phyloP scores from a whole-genome alignment of 2,329 filamentous ascomycete genomes.

The Amauroascus verrucosus region DNA sequence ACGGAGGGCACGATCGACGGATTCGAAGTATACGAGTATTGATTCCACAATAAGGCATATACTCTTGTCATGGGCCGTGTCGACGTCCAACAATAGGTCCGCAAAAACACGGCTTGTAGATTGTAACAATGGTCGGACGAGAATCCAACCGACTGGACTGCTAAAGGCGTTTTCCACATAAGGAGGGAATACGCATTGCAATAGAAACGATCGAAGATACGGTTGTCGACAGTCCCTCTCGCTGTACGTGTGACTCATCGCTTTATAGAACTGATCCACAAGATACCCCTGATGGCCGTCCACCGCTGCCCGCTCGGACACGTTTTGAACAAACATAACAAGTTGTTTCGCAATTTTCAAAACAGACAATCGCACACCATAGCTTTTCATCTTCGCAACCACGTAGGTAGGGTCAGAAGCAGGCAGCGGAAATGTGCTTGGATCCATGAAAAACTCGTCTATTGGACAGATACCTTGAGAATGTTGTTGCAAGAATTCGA shows the following conservation, averaged over 20 bases:
- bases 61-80: constrained; percentile 33
- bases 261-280: constrained; percentile 43
- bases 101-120: constrained; percentile 37
- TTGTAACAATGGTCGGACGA: constrained; percentile 44
- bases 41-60: constrained; percentile 29
- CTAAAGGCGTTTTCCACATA: constrained; percentile 44
- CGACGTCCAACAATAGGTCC: constrained; percentile 38
- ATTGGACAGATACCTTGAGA: constrained; percentile 46
- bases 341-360: constrained; percentile 45
- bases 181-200: constrained; percentile 47
- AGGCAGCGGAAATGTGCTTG: constrained; percentile 50
- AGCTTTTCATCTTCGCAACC: constrained; percentile 50
- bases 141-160: constrained; percentile 41
- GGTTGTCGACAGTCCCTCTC: constrained; percentile 30
- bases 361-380: constrained; percentile 44
- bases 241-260: constrained; percentile 40
- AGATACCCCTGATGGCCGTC: constrained; percentile 50
- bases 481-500: constrained; percentile 52
- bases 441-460: constrained; percentile 51
- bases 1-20: constrained; percentile 30
- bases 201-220: constrained; percentile 42
- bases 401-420: constrained; percentile 52
- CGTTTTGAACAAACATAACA: constrained; percentile 48
- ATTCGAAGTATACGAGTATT: constrained; percentile 32
- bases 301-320: constrained; percentile 48